phyloP scores from a whole-genome alignment of 2,329 filamentous ascomycete species.

The Macroventuria anomochaeta region DNA sequence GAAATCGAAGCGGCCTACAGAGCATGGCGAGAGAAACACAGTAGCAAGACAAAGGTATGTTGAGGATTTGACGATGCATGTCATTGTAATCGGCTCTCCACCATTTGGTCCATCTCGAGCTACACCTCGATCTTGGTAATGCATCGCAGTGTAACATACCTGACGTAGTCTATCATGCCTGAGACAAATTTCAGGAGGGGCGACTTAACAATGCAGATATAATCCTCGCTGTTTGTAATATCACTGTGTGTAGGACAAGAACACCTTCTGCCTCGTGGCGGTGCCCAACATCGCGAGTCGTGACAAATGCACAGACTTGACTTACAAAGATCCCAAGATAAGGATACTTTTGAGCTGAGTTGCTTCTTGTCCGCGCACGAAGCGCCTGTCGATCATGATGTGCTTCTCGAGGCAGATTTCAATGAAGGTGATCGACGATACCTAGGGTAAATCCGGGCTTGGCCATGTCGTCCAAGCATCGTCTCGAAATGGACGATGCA shows the following conservation, averaged over 20 bases:
- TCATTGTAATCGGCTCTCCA: constrained; percentile 4
- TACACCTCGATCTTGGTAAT: not conserved
- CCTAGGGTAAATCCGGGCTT: constrained; percentile 12
- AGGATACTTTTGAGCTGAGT: not conserved
- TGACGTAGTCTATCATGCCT: constrained; percentile 2
- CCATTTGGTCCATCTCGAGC: not conserved
- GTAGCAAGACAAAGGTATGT: not conserved
- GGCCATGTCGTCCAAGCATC: not conserved
- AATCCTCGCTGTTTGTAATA: not conserved
- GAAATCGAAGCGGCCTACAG: not conserved
- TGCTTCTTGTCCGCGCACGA: constrained; percentile 10
- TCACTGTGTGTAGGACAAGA: not conserved
- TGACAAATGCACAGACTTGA: not conserved
- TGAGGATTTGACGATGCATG: not conserved
- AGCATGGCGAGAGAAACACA: not conserved
- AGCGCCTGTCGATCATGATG: constrained; percentile 8
- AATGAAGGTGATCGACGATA: constrained; percentile 6
- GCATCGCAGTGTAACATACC: constrained; percentile 3
- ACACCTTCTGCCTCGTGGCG: not conserved
- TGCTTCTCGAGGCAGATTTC: constrained; percentile 1
- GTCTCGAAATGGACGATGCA: not conserved
- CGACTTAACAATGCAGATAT: not conserved
- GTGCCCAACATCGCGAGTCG: not conserved
- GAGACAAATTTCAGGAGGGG: not conserved
- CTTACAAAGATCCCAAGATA: not conserved